These are phyloP conservation scores for Candida sanyaensis DNA, from an alignment of 1,139 yeast species.

Conservation along the genomic window DNA sequence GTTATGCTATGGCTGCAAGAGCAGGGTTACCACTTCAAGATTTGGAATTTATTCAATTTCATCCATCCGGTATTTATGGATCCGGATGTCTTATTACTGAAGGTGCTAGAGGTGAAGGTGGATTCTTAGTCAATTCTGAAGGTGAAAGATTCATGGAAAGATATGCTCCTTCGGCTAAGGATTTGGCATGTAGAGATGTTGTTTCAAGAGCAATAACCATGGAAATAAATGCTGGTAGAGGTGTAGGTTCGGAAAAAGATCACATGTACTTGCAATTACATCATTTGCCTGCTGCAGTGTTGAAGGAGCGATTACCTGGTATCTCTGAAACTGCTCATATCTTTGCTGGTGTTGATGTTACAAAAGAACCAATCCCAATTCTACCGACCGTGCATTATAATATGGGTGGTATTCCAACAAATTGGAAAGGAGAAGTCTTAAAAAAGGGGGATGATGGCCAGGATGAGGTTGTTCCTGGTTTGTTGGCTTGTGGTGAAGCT, in stretches of 20 bases:
- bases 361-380: slow-evolving; percentile 98
- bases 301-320: slow-evolving; percentile 97
- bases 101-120: slow-evolving; percentile 99
- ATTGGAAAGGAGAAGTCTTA: slow-evolving; percentile 93
- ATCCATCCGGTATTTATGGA: slow-evolving; percentile 98
- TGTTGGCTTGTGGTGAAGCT: slow-evolving; percentile 97
- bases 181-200: slow-evolving; percentile 96
- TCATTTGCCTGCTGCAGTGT: slow-evolving; percentile 88
- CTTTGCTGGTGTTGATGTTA: slow-evolving; percentile 98
- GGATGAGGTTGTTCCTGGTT: slow-evolving; percentile 89
- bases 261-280: slow-evolving; percentile 93
- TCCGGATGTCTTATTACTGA: slow-evolving; percentile 98
- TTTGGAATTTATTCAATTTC: slow-evolving; percentile 97
- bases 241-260: slow-evolving; percentile 95
- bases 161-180: slow-evolving; percentile 98
- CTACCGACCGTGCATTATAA: slow-evolving; percentile 98
- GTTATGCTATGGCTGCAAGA: slow-evolving; percentile 95
- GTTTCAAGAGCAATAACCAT: slow-evolving; percentile 97
- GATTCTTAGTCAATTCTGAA: slow-evolving; percentile 89
- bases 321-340: slow-evolving; percentile 97
- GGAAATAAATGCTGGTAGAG: slow-evolving; percentile 98
- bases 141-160: slow-evolving; percentile 99
- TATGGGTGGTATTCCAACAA: slow-evolving; percentile 99
- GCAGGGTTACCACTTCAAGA: slow-evolving; percentile 98
- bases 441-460: slow-evolving; percentile 84